These are phyloP conservation scores for Candida ortonii DNA, from an alignment of 805 yeast genomes.

Conservation along the genomic window DNA sequence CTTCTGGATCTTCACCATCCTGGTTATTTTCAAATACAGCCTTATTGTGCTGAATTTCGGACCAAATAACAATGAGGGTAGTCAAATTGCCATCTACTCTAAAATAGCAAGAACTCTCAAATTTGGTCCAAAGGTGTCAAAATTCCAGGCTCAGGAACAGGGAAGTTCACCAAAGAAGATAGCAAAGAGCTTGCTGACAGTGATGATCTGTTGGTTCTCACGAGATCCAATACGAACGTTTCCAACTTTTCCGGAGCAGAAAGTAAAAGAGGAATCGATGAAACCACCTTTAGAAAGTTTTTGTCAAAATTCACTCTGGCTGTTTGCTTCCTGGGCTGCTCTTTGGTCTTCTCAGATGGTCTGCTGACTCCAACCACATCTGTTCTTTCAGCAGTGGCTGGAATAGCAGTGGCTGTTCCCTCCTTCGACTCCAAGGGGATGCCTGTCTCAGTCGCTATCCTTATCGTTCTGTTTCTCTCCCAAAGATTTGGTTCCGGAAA, in stretches of 20 bases:
- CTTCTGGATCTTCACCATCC: slow-evolving; percentile 52
- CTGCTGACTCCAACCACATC: slow-evolving; percentile 63
- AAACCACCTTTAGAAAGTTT: slow-evolving; percentile 28
- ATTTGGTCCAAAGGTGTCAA: slow-evolving; percentile 44
- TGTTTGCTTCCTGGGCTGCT: slow-evolving; percentile 51
- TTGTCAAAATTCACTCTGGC: slow-evolving; percentile 36
- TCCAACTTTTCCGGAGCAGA: slow-evolving; percentile 11
- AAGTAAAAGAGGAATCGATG: slow-evolving; percentile 7
- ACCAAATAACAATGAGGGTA: slow-evolving; percentile 61
- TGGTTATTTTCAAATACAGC: slow-evolving; percentile 52
- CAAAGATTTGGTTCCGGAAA: slow-evolving; percentile 51
- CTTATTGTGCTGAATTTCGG: slow-evolving; percentile 48
- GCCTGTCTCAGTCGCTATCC: slow-evolving; percentile 48
- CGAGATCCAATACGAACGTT: slow-evolving; percentile 40
- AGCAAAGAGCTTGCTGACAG: slow-evolving; percentile 17
- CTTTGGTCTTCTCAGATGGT: slow-evolving; percentile 58
- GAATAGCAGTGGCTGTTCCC: slow-evolving; percentile 53
- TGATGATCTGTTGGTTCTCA: slow-evolving; percentile 33
- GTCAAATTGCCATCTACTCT: slow-evolving; percentile 62
- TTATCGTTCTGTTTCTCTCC: slow-evolving; percentile 42
- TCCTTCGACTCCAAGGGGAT: slow-evolving; percentile 39
- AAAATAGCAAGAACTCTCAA: slow-evolving; percentile 49
- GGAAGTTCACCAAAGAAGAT: too few species aligned
- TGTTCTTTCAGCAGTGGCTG: slow-evolving; percentile 54
- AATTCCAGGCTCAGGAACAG: slow-evolving; percentile 37